Evolutionary conservation across 345 rosid genomes (phyloP).

Genomic region (Eucalyptus regnans): DNA sequence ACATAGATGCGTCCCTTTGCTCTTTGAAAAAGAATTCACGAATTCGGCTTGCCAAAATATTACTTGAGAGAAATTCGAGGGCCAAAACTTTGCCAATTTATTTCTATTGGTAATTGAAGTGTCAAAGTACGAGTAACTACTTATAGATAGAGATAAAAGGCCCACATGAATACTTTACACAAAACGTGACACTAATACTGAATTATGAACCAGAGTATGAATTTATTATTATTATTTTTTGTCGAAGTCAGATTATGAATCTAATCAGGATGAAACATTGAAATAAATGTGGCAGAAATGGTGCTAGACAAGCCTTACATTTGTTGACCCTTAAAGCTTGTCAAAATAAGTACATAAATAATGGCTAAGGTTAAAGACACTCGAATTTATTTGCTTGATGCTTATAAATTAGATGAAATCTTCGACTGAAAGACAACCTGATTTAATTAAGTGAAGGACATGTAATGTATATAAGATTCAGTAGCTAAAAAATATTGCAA

Average conservation of each 20-base stretch:
- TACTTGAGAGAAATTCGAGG: background rate
- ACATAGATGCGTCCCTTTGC: background rate
- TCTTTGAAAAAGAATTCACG: background rate
- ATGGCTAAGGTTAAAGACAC: background rate
- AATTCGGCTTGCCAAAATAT: background rate
- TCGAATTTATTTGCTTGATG: background rate
- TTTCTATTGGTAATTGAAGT: background rate
- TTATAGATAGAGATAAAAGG: background rate
- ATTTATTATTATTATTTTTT: too few species aligned
- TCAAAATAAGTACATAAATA: background rate
- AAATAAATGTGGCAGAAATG: background rate
- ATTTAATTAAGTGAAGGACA: background rate
- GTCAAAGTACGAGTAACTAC: background rate
- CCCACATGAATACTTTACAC: background rate
- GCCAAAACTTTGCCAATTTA: background rate
- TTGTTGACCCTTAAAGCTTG: background rate
- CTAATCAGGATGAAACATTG: background rate
- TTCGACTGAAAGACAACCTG: background rate
- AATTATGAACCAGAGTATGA: background rate
- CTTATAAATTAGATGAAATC: background rate
- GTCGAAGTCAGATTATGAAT: background rate
- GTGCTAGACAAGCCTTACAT: background rate
- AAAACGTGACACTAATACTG: background rate
- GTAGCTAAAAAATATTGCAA: background rate
- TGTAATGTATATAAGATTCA: background rate